Evolutionary conservation across 352 stramenopile genomes (phyloP).

Genomic region (Phytophthora chlamydospora): DNA sequence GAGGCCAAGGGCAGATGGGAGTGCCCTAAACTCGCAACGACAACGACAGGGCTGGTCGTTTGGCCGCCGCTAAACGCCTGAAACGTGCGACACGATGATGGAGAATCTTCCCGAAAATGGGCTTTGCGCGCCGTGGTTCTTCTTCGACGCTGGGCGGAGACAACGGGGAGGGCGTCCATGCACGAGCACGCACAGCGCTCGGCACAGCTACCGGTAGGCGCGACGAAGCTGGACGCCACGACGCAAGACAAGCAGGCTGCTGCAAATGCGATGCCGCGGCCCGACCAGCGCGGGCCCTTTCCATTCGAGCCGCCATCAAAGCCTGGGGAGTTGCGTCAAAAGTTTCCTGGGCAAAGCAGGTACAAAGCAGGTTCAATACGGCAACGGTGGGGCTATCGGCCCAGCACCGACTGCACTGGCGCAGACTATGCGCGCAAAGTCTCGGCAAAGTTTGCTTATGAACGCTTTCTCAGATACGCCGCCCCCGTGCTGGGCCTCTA

Average conservation of each 20-base stretch:
- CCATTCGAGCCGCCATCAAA: constrained; percentile 10
- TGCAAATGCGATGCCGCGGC: too few relatives aligned
- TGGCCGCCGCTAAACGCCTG: constrained; percentile 6
- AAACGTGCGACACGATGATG: constrained; percentile 31
- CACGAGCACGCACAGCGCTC: too few relatives aligned
- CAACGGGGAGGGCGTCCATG: too few relatives aligned
- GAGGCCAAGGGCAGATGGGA: constrained; percentile 31
- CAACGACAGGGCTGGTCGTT: constrained; percentile 23
- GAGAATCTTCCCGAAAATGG: too few relatives aligned
- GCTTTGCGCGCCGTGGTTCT: too few relatives aligned
- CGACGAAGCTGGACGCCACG: too few relatives aligned
- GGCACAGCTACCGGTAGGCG: too few relatives aligned
- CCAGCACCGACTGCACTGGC: constrained; percentile 7
- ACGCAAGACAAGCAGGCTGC: too few relatives aligned
- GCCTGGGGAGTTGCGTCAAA: constrained; percentile 19
- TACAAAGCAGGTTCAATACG: constrained; percentile 1
- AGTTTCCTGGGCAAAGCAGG: constrained; percentile 11
- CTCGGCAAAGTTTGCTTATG: constrained; percentile 16
- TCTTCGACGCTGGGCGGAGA: too few relatives aligned
- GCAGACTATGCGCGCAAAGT: constrained; percentile 1
- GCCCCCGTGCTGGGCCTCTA: constrained; percentile 9
- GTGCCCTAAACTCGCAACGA: constrained; percentile 28
- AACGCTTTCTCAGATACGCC: neutral
- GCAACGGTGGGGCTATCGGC: constrained; percentile 7
- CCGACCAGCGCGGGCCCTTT: neutral